Evolutionary conservation across 306 rosid genomes (phyloP).

Genomic region (Pueraria montana): DNA sequence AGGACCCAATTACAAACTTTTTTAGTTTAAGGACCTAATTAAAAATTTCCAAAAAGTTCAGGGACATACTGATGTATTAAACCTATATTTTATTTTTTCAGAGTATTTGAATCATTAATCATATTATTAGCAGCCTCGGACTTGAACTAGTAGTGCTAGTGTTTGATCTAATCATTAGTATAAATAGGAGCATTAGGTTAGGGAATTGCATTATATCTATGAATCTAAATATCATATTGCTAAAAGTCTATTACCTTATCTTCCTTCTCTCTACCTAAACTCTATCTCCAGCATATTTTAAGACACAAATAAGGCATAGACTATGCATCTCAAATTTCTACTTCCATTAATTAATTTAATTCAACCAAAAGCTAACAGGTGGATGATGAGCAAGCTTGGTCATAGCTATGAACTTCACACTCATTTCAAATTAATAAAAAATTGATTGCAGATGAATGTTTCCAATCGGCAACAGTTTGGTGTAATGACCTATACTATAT

Average conservation of each 20-base stretch:
- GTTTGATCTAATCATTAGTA: background rate
- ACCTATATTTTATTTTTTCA: conserved; percentile 12
- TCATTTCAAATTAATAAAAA: background rate
- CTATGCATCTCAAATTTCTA: background rate
- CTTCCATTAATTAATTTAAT: background rate
- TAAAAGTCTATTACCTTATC: background rate
- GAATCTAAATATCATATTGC: background rate
- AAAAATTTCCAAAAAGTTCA: too few relatives aligned
- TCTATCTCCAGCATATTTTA: background rate
- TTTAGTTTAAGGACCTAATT: too few relatives aligned
- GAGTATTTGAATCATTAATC: background rate
- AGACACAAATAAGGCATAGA: background rate
- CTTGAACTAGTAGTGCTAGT: background rate
- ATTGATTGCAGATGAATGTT: background rate
- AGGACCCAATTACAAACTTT: too few relatives aligned
- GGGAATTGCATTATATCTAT: background rate
- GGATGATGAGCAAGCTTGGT: background rate
- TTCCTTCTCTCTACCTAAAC: conserved; percentile 17
- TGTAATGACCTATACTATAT: background rate
- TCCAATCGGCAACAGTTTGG: conserved; percentile 1
- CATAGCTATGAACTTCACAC: background rate
- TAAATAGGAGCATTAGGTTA: conserved; percentile 9
- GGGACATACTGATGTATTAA: too few relatives aligned
- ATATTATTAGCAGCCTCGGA: background rate
- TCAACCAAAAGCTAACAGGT: conserved; percentile 9